phyloP scores from a whole-genome alignment of 495 filamentous ascomycete species.

The Coniosporium apollinis region DNA sequence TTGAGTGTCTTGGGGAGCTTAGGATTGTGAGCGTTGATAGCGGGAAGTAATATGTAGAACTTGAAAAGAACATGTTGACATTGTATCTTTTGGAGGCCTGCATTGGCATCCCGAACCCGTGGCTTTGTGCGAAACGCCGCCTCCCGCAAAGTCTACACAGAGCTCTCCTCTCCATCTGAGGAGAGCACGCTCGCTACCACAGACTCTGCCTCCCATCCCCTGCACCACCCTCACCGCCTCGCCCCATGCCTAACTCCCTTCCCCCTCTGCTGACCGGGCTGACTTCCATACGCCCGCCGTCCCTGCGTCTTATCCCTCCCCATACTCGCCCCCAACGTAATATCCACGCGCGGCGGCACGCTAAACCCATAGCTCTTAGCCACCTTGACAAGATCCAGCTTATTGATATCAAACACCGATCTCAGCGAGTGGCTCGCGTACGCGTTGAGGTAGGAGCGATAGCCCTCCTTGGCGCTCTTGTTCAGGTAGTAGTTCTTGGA shows the following conservation, averaged over 20 bases:
- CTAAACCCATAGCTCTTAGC: slow-evolving; percentile 87
- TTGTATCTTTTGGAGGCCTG: too few species aligned
- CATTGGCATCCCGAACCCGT: too few species aligned
- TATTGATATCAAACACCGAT: slow-evolving; percentile 83
- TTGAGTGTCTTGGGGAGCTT: too few species aligned
- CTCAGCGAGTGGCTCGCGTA: slow-evolving; percentile 85
- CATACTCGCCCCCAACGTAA: slow-evolving; percentile 75
- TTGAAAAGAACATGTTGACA: too few species aligned
- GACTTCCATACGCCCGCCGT: slow-evolving; percentile 67
- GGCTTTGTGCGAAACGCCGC: too few species aligned
- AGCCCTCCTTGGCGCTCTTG: slow-evolving; percentile 61
- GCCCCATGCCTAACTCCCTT: not conserved
- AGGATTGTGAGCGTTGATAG: too few species aligned
- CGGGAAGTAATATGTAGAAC: too few species aligned
- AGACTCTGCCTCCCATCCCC: too few species aligned
- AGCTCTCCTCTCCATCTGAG: too few species aligned
- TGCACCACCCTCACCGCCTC: too few species aligned
- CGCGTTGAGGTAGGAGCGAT: slow-evolving; percentile 77
- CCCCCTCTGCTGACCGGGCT: slow-evolving; percentile 32
- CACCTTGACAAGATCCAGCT: slow-evolving; percentile 83
- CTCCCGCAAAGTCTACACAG: too few species aligned
- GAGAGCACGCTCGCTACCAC: too few species aligned
- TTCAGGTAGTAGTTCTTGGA: slow-evolving; percentile 92
- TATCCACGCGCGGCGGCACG: slow-evolving; percentile 79
- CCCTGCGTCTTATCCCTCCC: slow-evolving; percentile 58